These are phyloP conservation scores for Chaetomiaceae sp. DNA, from an alignment of 2,329 filamentous ascomycete genomes.

Conservation along the genomic window DNA sequence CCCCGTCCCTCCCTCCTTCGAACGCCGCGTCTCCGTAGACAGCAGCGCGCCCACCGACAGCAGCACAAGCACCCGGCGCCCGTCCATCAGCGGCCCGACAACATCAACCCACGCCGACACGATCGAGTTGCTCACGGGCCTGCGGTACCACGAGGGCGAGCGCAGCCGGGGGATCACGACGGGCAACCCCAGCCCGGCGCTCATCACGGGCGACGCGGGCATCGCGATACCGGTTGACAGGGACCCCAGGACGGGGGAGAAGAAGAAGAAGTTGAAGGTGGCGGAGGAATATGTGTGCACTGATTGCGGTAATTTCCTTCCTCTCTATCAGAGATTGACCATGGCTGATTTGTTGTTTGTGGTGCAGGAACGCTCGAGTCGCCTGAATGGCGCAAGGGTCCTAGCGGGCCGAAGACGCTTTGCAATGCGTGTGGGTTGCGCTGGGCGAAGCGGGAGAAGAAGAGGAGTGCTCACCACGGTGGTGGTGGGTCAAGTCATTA, in stretches of 20 bases:
- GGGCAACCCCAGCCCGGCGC: constrained; percentile 71
- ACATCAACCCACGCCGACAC: constrained; percentile 76
- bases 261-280: constrained; percentile 84
- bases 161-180: constrained; percentile 83
- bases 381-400: constrained; percentile 93
- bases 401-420: constrained; percentile 85
- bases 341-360: constrained; percentile 1
- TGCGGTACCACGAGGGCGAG: constrained; percentile 85
- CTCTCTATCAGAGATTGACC: background rate
- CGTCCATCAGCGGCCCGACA: constrained; percentile 67
- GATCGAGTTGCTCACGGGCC: constrained; percentile 88
- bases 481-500: background rate
- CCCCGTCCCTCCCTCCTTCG: constrained; percentile 58
- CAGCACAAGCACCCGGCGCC: constrained; percentile 60
- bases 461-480: constrained; percentile 35
- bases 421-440: constrained; percentile 88
- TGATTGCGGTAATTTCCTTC: constrained; percentile 64
- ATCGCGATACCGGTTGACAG: constrained; percentile 80
- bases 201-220: constrained; percentile 81
- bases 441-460: constrained; percentile 81
- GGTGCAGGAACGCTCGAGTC: constrained; percentile 75
- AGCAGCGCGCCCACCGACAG: constrained; percentile 70
- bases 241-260: constrained; percentile 66
- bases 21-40: constrained; percentile 59
- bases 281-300: constrained; percentile 90